phyloP scores from a whole-genome alignment of 2,329 filamentous ascomycete species.

The Colletotrichum scovillei region DNA sequence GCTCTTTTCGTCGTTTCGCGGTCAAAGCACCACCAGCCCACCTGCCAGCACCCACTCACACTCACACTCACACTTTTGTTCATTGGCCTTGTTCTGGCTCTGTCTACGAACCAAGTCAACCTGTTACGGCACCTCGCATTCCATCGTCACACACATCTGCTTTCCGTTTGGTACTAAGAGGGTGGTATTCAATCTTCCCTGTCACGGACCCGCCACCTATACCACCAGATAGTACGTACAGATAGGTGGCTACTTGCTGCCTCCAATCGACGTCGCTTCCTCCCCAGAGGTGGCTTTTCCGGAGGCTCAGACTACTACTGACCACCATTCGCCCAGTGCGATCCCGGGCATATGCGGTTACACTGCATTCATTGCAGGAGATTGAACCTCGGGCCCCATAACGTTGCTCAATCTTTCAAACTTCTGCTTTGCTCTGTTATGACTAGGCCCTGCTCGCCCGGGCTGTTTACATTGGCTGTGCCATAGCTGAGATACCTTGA shows the following conservation, averaged over 20 bases:
- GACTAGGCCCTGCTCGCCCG: neutral
- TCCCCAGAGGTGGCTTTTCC: neutral
- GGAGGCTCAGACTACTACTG: slow-evolving; percentile 4
- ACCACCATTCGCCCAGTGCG: slow-evolving; percentile 1
- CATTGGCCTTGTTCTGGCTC: neutral
- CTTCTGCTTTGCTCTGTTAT: neutral
- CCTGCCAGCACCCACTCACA: neutral
- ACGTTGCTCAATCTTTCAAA: neutral
- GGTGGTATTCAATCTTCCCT: neutral
- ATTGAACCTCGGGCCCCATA: neutral
- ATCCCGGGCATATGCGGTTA: neutral
- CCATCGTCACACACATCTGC: neutral
- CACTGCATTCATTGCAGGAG: neutral
- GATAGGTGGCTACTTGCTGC: neutral
- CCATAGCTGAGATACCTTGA: neutral
- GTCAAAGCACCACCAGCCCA: slow-evolving; percentile 28
- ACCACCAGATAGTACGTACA: neutral
- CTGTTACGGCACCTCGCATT: neutral
- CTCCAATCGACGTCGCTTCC: neutral
- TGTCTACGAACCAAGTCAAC: neutral
- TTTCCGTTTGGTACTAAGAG: neutral
- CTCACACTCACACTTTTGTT: neutral
- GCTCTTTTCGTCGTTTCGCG: slow-evolving; percentile 17
- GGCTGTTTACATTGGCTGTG: neutral
- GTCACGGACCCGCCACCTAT: neutral